Conservation (phyloP, 2,329 filamentous ascomycete genomes). For the Aspergillus fructus region DNA sequence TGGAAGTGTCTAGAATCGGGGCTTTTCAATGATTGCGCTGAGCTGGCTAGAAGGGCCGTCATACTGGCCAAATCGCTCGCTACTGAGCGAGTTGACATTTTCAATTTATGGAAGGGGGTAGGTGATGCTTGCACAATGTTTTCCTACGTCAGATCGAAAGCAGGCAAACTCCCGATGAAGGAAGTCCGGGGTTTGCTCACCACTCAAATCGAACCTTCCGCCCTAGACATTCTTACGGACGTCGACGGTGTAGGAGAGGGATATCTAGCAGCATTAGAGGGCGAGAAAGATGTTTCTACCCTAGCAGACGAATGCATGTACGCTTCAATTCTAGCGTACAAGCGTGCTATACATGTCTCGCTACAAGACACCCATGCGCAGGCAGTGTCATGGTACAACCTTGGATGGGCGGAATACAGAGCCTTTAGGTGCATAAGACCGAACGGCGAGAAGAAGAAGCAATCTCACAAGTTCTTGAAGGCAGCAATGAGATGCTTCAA, state of each 20-base stretch:
- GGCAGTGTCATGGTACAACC: slow-evolving; percentile 94
- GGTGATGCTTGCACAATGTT: slow-evolving; percentile 87
- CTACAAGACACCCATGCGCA: slow-evolving; percentile 78
- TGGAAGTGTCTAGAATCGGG: slow-evolving; percentile 76
- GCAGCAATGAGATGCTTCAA: slow-evolving; percentile 90
- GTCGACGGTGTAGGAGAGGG: slow-evolving; percentile 63
- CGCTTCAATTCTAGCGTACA: slow-evolving; percentile 79
- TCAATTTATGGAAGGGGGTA: slow-evolving; percentile 93
- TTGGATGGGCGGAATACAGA: slow-evolving; percentile 89
- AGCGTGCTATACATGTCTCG: slow-evolving; percentile 75
- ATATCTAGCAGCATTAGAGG: slow-evolving; percentile 34
- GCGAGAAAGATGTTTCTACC: slow-evolving; percentile 31
- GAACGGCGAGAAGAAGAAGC: slow-evolving; percentile 50
- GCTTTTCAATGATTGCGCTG: slow-evolving; percentile 77
- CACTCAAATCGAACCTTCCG: slow-evolving; percentile 48
- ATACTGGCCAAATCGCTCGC: slow-evolving; percentile 64
- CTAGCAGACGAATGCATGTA: slow-evolving; percentile 59
- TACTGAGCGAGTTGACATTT: slow-evolving; percentile 64
- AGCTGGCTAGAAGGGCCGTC: slow-evolving; percentile 69
- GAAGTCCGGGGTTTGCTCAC: slow-evolving; percentile 59
- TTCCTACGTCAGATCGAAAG: slow-evolving; percentile 70
- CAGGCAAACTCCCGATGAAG: slow-evolving; percentile 61
- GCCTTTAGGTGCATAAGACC: slow-evolving; percentile 65
- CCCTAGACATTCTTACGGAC: slow-evolving; percentile 64
- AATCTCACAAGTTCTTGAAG: slow-evolving; percentile 66